phyloP scores from a whole-genome alignment of 768 basidiomycete species.

The Tylopilus sp. region DNA sequence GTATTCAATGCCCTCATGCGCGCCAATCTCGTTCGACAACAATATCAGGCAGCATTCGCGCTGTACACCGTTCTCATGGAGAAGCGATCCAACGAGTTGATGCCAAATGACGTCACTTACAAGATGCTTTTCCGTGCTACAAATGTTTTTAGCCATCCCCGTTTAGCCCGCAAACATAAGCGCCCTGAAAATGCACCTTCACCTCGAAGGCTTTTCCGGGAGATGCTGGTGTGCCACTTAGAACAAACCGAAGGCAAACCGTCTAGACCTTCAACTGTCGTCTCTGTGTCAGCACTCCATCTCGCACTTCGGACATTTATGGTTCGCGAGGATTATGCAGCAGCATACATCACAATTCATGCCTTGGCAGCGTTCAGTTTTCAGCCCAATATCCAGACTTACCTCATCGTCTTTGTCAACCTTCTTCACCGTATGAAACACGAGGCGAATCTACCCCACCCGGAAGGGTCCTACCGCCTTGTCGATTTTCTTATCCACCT shows the following conservation, averaged over 20 bases:
- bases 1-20: slow-evolving; percentile 51
- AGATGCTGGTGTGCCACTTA: slow-evolving; percentile 40
- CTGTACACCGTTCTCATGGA: slow-evolving; percentile 41
- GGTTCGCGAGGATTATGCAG: slow-evolving; percentile 44
- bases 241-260: slow-evolving; percentile 15
- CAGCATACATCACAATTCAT: slow-evolving; percentile 39
- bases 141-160: slow-evolving; percentile 13
- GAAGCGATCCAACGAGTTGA: slow-evolving; percentile 26
- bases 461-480: slow-evolving; percentile 13
- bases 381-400: slow-evolving; percentile 35
- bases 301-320: slow-evolving; percentile 45
- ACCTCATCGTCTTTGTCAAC: slow-evolving; percentile 38
- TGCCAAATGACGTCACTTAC: slow-evolving; percentile 47
- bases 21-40: slow-evolving; percentile 32
- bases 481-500: slow-evolving; percentile 25
- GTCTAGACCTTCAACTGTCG: slow-evolving; percentile 22
- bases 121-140: slow-evolving; percentile 39
- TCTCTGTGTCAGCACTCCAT: slow-evolving; percentile 38
- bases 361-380: slow-evolving; percentile 30
- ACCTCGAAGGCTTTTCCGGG: slow-evolving; percentile 43
- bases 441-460: slow-evolving; percentile 10
- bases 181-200: slow-evolving; percentile 24
- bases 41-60: slow-evolving; percentile 37
- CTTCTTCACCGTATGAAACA: slow-evolving; percentile 34
- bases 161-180: slow-evolving; percentile 22